Evolutionary conservation across 495 filamentous ascomycete genomes (phyloP).

Genomic region (Penicillium mononematosum): DNA sequence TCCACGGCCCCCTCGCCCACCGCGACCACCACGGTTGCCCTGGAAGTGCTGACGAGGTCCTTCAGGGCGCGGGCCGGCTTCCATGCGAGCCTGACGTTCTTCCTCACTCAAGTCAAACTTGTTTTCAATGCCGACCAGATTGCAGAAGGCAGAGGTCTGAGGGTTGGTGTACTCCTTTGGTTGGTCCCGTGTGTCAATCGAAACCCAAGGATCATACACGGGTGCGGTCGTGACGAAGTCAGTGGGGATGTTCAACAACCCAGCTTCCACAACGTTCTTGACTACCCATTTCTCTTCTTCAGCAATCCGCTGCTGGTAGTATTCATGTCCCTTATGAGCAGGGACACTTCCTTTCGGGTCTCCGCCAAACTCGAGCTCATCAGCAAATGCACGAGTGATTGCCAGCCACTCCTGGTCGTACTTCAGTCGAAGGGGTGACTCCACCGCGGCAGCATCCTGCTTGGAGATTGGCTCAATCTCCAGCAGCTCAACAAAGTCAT

Average conservation of each 20-base stretch:
- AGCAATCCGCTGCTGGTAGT: slow-evolving; percentile 63
- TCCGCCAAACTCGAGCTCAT: slow-evolving; percentile 54
- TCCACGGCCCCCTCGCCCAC: slow-evolving; percentile 21
- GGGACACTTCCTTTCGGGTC: slow-evolving; percentile 49
- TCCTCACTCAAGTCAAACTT: slow-evolving; percentile 69
- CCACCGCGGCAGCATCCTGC: slow-evolving; percentile 13
- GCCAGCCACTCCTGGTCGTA: slow-evolving; percentile 97
- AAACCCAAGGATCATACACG: slow-evolving; percentile 50
- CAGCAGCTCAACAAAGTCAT: slow-evolving; percentile 75
- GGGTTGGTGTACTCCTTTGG: slow-evolving; percentile 79
- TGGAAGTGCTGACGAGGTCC: neutral
- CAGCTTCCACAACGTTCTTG: slow-evolving; percentile 60
- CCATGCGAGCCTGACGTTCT: slow-evolving; percentile 55
- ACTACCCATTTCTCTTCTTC: slow-evolving; percentile 72
- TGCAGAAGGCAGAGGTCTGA: slow-evolving; percentile 77
- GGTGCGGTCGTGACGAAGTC: slow-evolving; percentile 80
- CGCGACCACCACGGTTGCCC: slow-evolving; percentile 19
- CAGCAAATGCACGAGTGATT: slow-evolving; percentile 77
- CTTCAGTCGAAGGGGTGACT: slow-evolving; percentile 50
- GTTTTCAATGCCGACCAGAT: slow-evolving; percentile 72
- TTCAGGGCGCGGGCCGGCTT: slow-evolving; percentile 31
- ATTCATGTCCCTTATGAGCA: slow-evolving; percentile 57
- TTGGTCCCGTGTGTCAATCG: slow-evolving; percentile 41
- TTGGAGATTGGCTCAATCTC: slow-evolving; percentile 51
- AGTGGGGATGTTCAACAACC: slow-evolving; percentile 63